Base-by-base conservation (phyloP, 306 rosid genomes). In the Boehmeria nivea region DNA sequence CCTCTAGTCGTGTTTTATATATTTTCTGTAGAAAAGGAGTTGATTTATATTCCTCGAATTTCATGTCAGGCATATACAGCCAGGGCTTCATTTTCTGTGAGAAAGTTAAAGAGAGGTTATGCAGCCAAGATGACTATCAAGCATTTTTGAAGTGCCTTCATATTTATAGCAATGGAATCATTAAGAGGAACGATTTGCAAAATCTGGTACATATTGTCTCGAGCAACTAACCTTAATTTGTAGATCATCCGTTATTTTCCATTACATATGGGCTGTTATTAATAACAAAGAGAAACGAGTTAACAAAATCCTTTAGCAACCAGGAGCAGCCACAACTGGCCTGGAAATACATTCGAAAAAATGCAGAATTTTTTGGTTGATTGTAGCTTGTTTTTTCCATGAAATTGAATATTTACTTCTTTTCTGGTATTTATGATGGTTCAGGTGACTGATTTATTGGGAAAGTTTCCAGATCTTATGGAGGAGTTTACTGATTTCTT, bases 391-490 rank as follows among this genome's bases (percentile, higher is more conserved):
- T 52, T 37, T 57, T 25, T 64, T 15, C 36, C 56, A 44, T 39
- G 40, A n/a, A 24, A 51, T 25, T 51, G 46, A 47, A 70, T 58
- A 14, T 17, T 56, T 17, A 16, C 28, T 48, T 48, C 24, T 54
- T 43, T 54, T 43, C 64, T 54, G 21, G 8, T 22, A 19, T 15
- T 58, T 70, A 58, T 61, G 50, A 22, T 39, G 55, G 47, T 71
- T 65, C 81, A 91, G 99, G 96, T 85, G 62, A 77, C 85, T 15
- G 96, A 85, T 79, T 65, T 91, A 68, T 82, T 91, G 61, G 99
- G 95, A 74, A 91, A 82, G 70, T 66, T 82, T 72, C 80, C 95
- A 12, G 99, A 87, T 68, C 96, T 91, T 65, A 82, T 91, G 99
- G 83, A 72, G 14, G 96, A 81, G 63, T 91, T 91, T 59, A 83